Percentiles rank a stretch among this genome's conserved stretches.
These are phyloP conservation scores for Protomyces pachydermus DNA, from an alignment of 1,139 yeast genomes.

Conservation along the genomic window DNA sequence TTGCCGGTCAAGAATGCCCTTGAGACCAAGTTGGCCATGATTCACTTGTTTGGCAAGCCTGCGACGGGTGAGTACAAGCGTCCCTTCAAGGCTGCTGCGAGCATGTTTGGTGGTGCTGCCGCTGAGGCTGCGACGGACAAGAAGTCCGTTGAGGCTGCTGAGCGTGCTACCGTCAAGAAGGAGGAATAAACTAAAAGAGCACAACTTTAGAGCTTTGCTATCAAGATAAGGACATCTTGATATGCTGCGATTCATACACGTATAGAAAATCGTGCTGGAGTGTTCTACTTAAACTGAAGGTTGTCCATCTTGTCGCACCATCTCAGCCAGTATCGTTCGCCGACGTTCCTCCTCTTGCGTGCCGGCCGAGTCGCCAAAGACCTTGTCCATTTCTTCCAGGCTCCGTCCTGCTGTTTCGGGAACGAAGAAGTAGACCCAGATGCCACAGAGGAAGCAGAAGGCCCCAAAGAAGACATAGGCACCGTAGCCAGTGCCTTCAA, in stretches of 20 bases:
- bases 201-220: too few species aligned
- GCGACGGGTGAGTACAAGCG: constrained; percentile 92
- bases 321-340: not conserved
- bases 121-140: constrained; percentile 71
- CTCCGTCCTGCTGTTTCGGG: constrained; percentile 58
- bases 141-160: constrained; percentile 79
- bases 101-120: constrained; percentile 68
- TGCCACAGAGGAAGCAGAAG: constrained; percentile 42
- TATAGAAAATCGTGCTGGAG: too few species aligned
- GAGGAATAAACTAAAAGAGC: constrained; percentile 53
- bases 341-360: constrained; percentile 22
- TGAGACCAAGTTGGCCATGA: constrained; percentile 86
- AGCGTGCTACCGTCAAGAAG: constrained; percentile 89
- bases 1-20: constrained; percentile 85
- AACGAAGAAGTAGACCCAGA: constrained; percentile 44
- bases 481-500: constrained; percentile 18
- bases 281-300: not conserved
- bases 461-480: constrained; percentile 36
- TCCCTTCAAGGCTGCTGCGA: constrained; percentile 81
- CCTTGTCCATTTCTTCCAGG: constrained; percentile 55
- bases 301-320: not conserved
- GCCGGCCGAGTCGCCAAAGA: constrained; percentile 38
- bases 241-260: too few species aligned
- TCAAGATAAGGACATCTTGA: too few species aligned
- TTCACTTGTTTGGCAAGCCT: constrained; percentile 77